Evolutionary conservation across 2,329 filamentous ascomycete genomes (phyloP).

Genomic region (Scorias spongiosa): DNA sequence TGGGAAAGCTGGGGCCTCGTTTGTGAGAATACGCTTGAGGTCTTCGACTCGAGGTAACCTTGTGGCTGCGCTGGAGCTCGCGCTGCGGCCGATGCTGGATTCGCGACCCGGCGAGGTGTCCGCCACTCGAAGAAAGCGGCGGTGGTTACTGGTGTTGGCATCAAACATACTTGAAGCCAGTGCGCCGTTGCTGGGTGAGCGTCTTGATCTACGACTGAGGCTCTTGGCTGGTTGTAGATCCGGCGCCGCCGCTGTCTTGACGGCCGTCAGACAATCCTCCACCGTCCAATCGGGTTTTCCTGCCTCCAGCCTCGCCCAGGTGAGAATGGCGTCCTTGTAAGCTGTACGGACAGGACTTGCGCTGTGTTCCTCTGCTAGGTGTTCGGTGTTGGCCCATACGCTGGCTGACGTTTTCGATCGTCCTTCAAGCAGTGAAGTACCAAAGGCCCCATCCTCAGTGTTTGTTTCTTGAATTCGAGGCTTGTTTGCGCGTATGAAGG

Average conservation of each 20-base stretch:
- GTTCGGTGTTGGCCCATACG: neutral
- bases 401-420: neutral
- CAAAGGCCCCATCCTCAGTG: neutral
- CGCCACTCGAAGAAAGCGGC: slow-evolving; percentile 9
- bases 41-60: slow-evolving; percentile 30
- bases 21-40: slow-evolving; percentile 29
- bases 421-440: neutral
- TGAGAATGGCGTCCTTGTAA: slow-evolving; percentile 68
- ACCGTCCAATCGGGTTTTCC: slow-evolving; percentile 48
- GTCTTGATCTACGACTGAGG: neutral
- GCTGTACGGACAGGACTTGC: slow-evolving; percentile 54
- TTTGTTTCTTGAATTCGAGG: slow-evolving; percentile 2
- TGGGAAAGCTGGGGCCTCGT: slow-evolving; percentile 9
- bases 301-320: slow-evolving; percentile 48
- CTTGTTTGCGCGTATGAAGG: slow-evolving; percentile 63
- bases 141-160: slow-evolving; percentile 8
- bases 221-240: neutral
- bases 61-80: slow-evolving; percentile 25
- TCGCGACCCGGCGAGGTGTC: slow-evolving; percentile 2
- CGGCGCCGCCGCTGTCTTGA: slow-evolving; percentile 41
- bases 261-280: slow-evolving; percentile 53
- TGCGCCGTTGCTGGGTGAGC: slow-evolving; percentile 48
- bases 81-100: slow-evolving; percentile 25
- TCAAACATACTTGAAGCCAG: slow-evolving; percentile 48
- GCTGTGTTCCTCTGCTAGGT: neutral